A percentile compares a stretch with the other conserved stretches of the same genome.
Evolutionary conservation across 2,329 filamentous ascomycete species (phyloP).

Genomic region (Pseudocercospora vitis): DNA sequence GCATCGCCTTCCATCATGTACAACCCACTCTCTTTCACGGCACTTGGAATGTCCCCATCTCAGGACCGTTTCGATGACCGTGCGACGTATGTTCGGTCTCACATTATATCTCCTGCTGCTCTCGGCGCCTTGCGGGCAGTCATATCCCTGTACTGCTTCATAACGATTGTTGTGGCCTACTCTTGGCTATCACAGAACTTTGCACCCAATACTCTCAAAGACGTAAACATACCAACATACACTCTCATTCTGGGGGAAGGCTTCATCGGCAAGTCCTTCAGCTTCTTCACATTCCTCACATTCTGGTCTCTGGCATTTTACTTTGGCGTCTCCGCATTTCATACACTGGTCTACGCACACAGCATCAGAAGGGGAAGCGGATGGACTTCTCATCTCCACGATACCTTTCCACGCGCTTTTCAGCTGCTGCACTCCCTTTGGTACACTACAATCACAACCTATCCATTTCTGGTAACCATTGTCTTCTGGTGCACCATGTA

Average conservation of each 20-base stretch:
- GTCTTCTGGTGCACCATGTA: conserved; percentile 22
- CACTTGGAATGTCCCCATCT: conserved; percentile 3
- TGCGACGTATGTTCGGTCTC: conserved; percentile 16
- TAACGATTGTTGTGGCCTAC: conserved; percentile 21
- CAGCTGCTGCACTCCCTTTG: conserved; percentile 14
- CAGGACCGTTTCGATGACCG: conserved; percentile 12
- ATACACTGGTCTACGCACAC: conserved; percentile 16
- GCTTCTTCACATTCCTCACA: conserved; percentile 23
- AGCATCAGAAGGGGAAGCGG: background rate
- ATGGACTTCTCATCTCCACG: conserved; percentile 6
- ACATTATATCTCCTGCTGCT: conserved; percentile 9
- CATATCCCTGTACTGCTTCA: conserved; percentile 20
- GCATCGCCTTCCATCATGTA: conserved; percentile 2
- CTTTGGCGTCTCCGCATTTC: conserved; percentile 17
- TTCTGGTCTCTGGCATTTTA: conserved; percentile 22
- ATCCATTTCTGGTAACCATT: conserved; percentile 13
- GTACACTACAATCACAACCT: conserved; percentile 12
- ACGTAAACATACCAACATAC: conserved; percentile 17
- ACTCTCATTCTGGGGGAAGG: conserved; percentile 11
- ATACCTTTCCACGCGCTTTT: conserved; percentile 7
- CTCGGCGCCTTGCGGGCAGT: conserved; percentile 12
- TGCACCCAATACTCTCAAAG: conserved; percentile 7
- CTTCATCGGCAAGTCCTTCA: conserved; percentile 20
- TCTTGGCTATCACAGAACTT: conserved; percentile 16
- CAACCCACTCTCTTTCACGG: conserved; percentile 3